Evolutionary conservation across 1,139 yeast genomes (phyloP).

Genomic region (Candida dubliniensis): DNA sequence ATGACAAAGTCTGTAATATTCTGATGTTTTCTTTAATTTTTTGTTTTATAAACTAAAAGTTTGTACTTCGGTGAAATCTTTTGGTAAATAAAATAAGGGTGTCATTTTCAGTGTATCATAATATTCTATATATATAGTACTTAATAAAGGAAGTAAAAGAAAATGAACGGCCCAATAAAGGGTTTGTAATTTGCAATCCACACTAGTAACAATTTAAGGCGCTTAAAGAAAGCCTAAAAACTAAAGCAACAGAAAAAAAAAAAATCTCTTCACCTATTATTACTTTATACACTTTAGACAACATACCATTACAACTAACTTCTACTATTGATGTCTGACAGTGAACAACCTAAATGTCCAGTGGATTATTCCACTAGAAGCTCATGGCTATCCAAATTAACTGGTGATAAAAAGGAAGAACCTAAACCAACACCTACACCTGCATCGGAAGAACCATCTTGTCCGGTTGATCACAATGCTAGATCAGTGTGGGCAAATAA

Average conservation of each 20-base stretch:
- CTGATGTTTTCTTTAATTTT: too few species aligned
- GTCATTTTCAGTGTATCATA: too few species aligned
- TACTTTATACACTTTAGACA: not conserved
- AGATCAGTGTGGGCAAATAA: slow-evolving; percentile 57
- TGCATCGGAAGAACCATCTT: slow-evolving; percentile 36
- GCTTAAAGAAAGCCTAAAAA: too few species aligned
- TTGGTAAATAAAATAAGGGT: too few species aligned
- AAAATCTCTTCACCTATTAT: not conserved
- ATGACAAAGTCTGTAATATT: too few species aligned
- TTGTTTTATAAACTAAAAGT: too few species aligned
- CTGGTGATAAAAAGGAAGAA: slow-evolving; percentile 18
- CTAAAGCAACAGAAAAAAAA: not conserved
- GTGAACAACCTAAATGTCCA: slow-evolving; percentile 25
- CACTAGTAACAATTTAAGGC: too few species aligned
- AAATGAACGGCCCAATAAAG: too few species aligned
- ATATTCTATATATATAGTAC: too few species aligned
- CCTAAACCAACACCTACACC: slow-evolving; percentile 17
- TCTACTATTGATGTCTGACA: slow-evolving; percentile 7
- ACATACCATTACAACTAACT: not conserved
- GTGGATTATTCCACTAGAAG: slow-evolving; percentile 37
- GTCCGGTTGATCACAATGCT: slow-evolving; percentile 70
- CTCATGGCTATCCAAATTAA: slow-evolving; percentile 51
- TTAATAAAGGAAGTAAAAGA: too few species aligned
- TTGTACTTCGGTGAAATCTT: too few species aligned
- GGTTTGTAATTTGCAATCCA: too few species aligned